Evolutionary conservation across 2,329 filamentous ascomycete species (phyloP), one percentile per base, ranked within the genome.

Genomic region (Ambrosiella cleistominuta): DNA sequence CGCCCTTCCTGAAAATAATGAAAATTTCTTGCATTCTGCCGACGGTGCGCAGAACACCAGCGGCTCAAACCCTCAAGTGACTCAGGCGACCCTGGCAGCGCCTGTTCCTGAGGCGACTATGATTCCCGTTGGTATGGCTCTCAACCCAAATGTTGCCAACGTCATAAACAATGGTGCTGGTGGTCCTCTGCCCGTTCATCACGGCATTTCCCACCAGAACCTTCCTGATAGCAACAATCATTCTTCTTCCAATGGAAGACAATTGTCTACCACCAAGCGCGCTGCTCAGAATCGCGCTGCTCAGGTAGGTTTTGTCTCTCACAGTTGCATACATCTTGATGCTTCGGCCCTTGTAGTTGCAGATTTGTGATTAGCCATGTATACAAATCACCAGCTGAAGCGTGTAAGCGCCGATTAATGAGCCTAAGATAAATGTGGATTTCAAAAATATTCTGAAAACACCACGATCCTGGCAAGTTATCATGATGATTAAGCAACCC

Each of bases 241-340:
- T 11, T 35, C 15, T 9, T 95, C 95, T 71, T 17, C 44, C n/a
- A 47, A 15, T 17, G 44, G 44, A n/a, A 80, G 93, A 57, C 91
- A 96, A 71, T 74, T 98, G 61, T 96, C 90, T 35, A 93, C 90
- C 50, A 95, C 89, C 42, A 98, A 97, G 74, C 85, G 93, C 64
- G 93, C 93, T 36, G 93, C 93, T 8, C 93, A 98, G 69, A 98
- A 98, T 68, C 79, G 93, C 68, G 93, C 91, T 65, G 93, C 93
- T 57, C 93, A 98, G 82, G 93, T 96, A 78, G 67, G 83, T 69
- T 57, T 47, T 8, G n/a, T 17, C 44, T 17, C n/a, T 47, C 7
- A 13, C 44, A 2, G 44, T 47, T 47, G 44, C 44, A 8, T 15
- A 47, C n/a, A 47, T 47, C n/a, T 15, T 47, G 13, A 17, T 47